phyloP scores from a whole-genome alignment of 2,329 filamentous ascomycete species.

The Exophiala sp. region DNA sequence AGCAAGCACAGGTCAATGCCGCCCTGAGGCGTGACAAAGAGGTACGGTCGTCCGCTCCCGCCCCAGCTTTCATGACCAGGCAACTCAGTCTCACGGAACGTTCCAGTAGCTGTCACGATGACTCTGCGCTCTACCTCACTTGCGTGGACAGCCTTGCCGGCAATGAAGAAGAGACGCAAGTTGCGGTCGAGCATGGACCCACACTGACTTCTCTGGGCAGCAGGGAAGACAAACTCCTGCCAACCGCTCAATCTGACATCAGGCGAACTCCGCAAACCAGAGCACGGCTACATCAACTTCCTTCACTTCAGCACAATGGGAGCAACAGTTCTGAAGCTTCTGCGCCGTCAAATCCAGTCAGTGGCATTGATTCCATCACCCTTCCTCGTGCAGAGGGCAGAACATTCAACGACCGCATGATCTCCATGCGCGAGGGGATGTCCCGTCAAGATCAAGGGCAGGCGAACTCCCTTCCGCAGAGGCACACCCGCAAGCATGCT shows the following conservation, averaged over 20 bases:
- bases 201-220: background rate
- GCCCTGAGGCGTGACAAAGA: background rate
- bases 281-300: background rate
- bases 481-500: background rate
- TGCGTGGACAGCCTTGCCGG: background rate
- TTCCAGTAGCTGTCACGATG: background rate
- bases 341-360: background rate
- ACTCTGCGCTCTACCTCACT: background rate
- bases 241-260: background rate
- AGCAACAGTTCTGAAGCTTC: background rate
- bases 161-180: background rate
- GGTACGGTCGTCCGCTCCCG: constrained; percentile 1
- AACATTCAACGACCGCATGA: background rate
- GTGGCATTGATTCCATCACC: background rate
- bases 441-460: background rate
- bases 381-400: background rate
- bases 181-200: background rate
- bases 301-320: too few species aligned
- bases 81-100: background rate
- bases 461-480: background rate
- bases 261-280: too few species aligned
- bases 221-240: background rate
- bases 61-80: constrained; percentile 1
- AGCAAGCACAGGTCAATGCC: background rate
- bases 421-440: background rate